Evolutionary conservation across 805 yeast genomes (phyloP).

Genomic region (Ogataea pini): DNA sequence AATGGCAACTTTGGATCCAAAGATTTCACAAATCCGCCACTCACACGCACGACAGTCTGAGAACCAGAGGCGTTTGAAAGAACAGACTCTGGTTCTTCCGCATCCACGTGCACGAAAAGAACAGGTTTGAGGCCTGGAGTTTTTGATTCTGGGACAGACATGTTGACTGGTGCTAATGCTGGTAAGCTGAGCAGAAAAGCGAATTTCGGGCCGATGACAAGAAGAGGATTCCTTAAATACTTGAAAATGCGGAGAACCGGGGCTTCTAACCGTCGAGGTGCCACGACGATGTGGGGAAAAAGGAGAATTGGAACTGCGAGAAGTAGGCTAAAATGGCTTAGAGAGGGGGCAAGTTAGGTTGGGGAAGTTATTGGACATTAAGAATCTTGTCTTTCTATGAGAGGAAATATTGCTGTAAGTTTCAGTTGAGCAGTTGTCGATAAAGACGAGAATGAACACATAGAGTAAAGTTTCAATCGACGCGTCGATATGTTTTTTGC

Average conservation of each 20-base stretch:
- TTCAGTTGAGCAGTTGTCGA: too few relatives aligned
- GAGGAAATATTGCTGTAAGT: too few relatives aligned
- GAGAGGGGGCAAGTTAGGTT: too few relatives aligned
- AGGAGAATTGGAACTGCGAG: neutral
- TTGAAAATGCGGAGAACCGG: constrained; percentile 1
- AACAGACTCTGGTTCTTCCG: constrained; percentile 34
- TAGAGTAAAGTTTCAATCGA: too few relatives aligned
- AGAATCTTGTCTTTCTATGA: too few relatives aligned
- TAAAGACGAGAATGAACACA: too few relatives aligned
- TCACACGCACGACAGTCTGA: constrained; percentile 34
- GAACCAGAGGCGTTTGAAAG: constrained; percentile 31
- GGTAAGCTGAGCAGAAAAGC: neutral
- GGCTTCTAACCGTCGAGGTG: neutral
- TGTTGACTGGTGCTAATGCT: neutral
- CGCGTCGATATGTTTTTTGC: constrained; percentile 6
- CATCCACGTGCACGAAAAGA: constrained; percentile 38
- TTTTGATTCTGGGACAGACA: constrained; percentile 21
- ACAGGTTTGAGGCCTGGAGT: constrained; percentile 38
- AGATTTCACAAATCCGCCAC: constrained; percentile 40
- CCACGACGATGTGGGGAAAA: neutral
- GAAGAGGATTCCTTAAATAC: neutral
- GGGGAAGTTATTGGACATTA: too few relatives aligned
- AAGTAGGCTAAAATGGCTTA: neutral
- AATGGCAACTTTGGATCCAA: constrained; percentile 40
- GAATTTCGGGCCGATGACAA: neutral